These are phyloP conservation scores for Andrographis paniculata DNA, from an alignment of 305 asterid species.

Conservation along the genomic window DNA sequence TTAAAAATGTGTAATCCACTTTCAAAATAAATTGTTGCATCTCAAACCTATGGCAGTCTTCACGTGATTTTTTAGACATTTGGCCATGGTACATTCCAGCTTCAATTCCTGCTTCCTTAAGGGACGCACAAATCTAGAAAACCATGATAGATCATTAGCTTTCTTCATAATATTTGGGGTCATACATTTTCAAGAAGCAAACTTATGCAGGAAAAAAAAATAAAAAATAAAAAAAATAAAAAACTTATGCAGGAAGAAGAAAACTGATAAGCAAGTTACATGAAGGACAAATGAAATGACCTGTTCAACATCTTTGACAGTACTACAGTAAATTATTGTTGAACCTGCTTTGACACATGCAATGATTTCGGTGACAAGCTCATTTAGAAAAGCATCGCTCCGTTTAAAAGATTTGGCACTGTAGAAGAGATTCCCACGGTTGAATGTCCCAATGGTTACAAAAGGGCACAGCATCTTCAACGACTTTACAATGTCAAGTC, in stretches of 20 bases:
- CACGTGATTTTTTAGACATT: slow-evolving; percentile 78
- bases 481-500: slow-evolving; percentile 60
- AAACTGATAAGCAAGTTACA: no score
- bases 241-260: slow-evolving; percentile 13
- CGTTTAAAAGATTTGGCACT: slow-evolving; percentile 59
- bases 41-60: slow-evolving; percentile 69
- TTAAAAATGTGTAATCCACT: neutral
- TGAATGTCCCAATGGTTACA: slow-evolving; percentile 81
- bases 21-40: no score
- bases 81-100: slow-evolving; percentile 90
- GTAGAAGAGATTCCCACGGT: slow-evolving; percentile 85
- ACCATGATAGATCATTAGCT: slow-evolving; percentile 17
- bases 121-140: slow-evolving; percentile 47
- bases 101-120: slow-evolving; percentile 48
- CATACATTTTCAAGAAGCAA: neutral
- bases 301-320: slow-evolving; percentile 81
- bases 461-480: slow-evolving; percentile 65
- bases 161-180: neutral
- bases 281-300: slow-evolving; percentile 21
- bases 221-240: slow-evolving; percentile 13
- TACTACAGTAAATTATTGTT: slow-evolving; percentile 75
- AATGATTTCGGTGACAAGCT: slow-evolving; percentile 57
- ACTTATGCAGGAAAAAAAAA: neutral
- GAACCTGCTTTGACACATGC: slow-evolving; percentile 50
- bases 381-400: slow-evolving; percentile 45